A percentile compares a stretch with the other conserved stretches of the same genome.
These are phyloP conservation scores for Biscogniauxia mediterranea DNA, from an alignment of 2,329 filamentous ascomycete genomes.

Conservation along the genomic window DNA sequence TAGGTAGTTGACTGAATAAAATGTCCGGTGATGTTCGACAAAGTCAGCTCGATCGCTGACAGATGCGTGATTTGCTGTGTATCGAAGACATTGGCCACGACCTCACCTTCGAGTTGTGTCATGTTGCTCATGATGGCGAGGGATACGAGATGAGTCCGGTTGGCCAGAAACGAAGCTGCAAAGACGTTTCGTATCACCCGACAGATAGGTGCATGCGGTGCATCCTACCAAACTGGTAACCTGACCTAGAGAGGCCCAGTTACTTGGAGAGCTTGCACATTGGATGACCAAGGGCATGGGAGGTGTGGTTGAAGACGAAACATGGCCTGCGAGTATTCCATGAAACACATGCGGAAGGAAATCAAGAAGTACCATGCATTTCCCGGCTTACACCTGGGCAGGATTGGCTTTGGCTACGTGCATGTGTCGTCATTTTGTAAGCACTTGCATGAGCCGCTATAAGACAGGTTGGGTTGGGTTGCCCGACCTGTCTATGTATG, in stretches of 20 bases:
- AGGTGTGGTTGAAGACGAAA: not conserved
- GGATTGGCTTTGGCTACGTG: not conserved
- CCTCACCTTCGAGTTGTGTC: not conserved
- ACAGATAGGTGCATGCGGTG: not conserved
- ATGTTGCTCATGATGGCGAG: not conserved
- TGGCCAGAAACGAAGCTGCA: not conserved
- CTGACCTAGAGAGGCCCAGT: not conserved
- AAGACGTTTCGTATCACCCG: not conserved
- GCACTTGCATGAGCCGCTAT: not conserved
- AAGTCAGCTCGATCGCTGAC: not conserved
- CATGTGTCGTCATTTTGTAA: slow-evolving; percentile 3
- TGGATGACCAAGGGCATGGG: not conserved
- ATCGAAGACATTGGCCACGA: not conserved
- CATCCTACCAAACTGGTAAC: not conserved
- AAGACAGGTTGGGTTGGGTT: not conserved
- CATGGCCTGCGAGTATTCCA: not conserved
- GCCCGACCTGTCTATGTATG: too few species aligned
- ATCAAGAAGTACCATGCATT: slow-evolving; percentile 4
- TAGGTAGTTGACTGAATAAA: not conserved
- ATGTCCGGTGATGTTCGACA: not conserved
- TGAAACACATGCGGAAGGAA: slow-evolving; percentile 2
- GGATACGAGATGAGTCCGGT: not conserved
- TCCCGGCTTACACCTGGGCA: not conserved
- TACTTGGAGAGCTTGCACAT: not conserved
- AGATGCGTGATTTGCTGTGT: not conserved